phyloP scores from a whole-genome alignment of 1,139 yeast genomes.

The Meyerozyma carpophila region DNA sequence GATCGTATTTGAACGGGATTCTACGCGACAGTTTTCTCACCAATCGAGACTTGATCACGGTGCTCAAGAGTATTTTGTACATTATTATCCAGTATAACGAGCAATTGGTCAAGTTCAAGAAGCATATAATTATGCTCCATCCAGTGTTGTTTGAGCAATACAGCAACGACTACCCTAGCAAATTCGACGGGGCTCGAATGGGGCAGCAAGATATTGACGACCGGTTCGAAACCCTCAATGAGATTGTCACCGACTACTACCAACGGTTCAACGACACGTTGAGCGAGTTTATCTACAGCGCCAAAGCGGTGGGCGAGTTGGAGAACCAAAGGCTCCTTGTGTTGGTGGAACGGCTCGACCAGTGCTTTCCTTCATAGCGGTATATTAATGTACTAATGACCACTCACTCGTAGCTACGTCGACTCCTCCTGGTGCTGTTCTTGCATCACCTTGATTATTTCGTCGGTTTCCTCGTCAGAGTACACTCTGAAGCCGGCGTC shows the following conservation, averaged over 20 bases:
- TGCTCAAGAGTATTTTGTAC: conserved; percentile 41
- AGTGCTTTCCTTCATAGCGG: conserved; percentile 20
- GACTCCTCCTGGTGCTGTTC: conserved; percentile 53
- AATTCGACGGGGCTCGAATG: conserved; percentile 32
- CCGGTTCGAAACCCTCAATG: conserved; percentile 42
- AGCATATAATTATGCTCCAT: conserved; percentile 50
- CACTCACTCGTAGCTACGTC: neutral
- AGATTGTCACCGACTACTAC: conserved; percentile 46
- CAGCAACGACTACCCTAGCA: conserved; percentile 33
- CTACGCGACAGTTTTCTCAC: conserved; percentile 67
- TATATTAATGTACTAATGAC: neutral
- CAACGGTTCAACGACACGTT: conserved; percentile 52
- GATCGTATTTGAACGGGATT: conserved; percentile 58
- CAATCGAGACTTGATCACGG: conserved; percentile 48
- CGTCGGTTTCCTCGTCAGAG: conserved; percentile 77
- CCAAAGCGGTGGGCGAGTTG: conserved; percentile 55
- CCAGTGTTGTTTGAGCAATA: conserved; percentile 37
- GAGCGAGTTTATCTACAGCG: conserved; percentile 48
- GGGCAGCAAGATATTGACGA: conserved; percentile 33
- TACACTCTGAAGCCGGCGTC: conserved; percentile 86
- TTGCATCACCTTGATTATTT: conserved; percentile 68
- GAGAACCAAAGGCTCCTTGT: conserved; percentile 55
- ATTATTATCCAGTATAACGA: conserved; percentile 51
- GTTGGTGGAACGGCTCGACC: conserved; percentile 50
- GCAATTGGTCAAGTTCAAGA: conserved; percentile 50